phyloP scores from a whole-genome alignment of 164 flowering plant genomes.

The Sextonia rubra region DNA sequence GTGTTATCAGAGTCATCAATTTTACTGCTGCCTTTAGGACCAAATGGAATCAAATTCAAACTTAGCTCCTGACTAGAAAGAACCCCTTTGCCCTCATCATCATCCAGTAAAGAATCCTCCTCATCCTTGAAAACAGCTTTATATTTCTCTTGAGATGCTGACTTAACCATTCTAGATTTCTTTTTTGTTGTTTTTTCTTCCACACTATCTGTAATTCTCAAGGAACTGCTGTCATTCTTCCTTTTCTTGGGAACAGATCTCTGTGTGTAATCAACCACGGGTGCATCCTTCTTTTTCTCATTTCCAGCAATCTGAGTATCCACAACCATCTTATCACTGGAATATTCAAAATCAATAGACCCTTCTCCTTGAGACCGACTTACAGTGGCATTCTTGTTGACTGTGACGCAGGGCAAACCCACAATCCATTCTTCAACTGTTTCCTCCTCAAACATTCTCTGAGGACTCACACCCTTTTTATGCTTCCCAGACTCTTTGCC shows the following conservation, averaged over 20 bases:
- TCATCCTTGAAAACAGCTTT: conserved; percentile 12
- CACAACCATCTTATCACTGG: too few species aligned
- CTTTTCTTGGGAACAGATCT: too few species aligned
- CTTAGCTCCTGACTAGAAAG: conserved; percentile 6
- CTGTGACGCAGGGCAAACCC: too few species aligned
- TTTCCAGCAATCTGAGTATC: too few species aligned
- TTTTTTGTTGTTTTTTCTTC: too few species aligned
- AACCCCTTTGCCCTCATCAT: conserved; percentile 8
- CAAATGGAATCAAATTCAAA: conserved; percentile 37
- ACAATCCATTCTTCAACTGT: conserved; percentile 5
- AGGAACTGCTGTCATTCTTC: too few species aligned
- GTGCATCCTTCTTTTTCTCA: too few species aligned
- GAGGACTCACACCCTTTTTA: conserved; percentile 3
- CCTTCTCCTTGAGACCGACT: conserved; percentile 6
- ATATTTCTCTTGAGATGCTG: too few species aligned
- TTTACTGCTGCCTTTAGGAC: conserved; percentile 9
- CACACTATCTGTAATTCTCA: too few species aligned
- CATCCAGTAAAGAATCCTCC: conserved; percentile 12
- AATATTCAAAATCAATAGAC: conserved; percentile 2
- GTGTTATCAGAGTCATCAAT: conserved; percentile 10
- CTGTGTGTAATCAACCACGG: too few species aligned
- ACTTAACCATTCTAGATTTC: too few species aligned
- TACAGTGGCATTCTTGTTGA: too few species aligned
- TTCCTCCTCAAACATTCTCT: conserved; percentile 11
- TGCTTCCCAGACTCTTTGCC: conserved; percentile 1